Percentiles rank a stretch among this genome's conserved stretches.
phyloP scores from a whole-genome alignment of 495 filamentous ascomycete species.

The Astrothelium subdiscretum region DNA sequence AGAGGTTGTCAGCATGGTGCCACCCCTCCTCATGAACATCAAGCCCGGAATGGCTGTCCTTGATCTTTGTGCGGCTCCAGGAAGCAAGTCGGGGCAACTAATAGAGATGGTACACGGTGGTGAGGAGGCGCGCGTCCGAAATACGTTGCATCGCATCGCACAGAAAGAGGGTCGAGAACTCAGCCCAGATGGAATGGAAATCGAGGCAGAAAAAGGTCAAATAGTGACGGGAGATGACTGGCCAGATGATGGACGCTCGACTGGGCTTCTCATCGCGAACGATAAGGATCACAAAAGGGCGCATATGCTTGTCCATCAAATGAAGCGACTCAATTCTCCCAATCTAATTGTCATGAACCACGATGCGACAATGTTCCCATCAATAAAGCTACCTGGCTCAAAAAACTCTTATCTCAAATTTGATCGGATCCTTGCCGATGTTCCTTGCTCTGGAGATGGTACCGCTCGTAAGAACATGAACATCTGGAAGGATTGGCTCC shows the following conservation, averaged over 20 bases:
- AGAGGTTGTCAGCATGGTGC: conserved; percentile 97
- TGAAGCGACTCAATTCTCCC: conserved; percentile 90
- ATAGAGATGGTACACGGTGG: conserved; percentile 88
- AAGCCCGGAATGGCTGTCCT: conserved; percentile 82
- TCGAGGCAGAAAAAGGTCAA: conserved; percentile 33
- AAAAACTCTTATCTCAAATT: conserved; percentile 77
- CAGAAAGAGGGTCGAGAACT: conserved; percentile 38
- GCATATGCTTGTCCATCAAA: conserved; percentile 94
- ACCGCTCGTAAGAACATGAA: conserved; percentile 82
- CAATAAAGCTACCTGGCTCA: conserved; percentile 60
- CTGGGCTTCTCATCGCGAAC: conserved; percentile 86
- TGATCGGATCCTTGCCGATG: conserved; percentile 90
- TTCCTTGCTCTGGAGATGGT: conserved; percentile 93
- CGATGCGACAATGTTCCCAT: conserved; percentile 91
- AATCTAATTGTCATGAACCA: conserved; percentile 97
- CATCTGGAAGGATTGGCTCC: conserved; percentile 90
- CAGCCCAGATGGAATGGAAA: conserved; percentile 34
- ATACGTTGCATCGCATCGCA: conserved; percentile 32
- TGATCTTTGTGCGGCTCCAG: conserved; percentile 92
- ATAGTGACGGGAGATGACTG: conserved; percentile 44
- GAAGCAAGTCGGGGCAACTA: conserved; percentile 90
- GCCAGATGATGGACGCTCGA: conserved; percentile 71
- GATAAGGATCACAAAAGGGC: conserved; percentile 89
- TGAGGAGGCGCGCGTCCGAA: conserved; percentile 69
- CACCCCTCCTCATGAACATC: conserved; percentile 84